Evolutionary conservation across 768 basidiomycete species (phyloP).

Genomic region (Lepiota brunneoincarnata): DNA sequence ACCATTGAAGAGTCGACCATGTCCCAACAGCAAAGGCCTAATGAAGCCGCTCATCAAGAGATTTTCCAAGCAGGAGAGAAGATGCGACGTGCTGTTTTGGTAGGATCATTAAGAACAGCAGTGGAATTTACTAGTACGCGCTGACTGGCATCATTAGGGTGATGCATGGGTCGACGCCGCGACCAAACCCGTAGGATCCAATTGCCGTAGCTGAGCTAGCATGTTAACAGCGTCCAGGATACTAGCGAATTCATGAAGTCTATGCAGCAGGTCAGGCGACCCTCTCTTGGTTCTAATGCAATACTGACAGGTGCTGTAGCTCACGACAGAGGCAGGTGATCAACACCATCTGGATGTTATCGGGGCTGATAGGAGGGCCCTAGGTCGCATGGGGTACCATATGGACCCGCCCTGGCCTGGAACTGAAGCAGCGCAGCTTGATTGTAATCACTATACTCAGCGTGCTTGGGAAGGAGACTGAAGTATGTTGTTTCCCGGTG

Average conservation of each 20-base stretch:
- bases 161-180: slow-evolving; percentile 42
- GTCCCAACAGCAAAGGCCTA: slow-evolving; percentile 17
- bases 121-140: neutral
- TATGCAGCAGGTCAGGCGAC: slow-evolving; percentile 39
- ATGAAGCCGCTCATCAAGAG: slow-evolving; percentile 36
- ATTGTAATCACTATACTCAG: slow-evolving; percentile 42
- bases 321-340: slow-evolving; percentile 26
- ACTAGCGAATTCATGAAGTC: slow-evolving; percentile 45
- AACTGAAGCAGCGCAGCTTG: slow-evolving; percentile 43
- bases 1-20: neutral
- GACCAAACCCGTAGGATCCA: slow-evolving; percentile 28
- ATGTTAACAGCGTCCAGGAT: slow-evolving; percentile 18
- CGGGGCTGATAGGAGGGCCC: neutral
- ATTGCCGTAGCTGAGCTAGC: neutral
- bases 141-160: slow-evolving; percentile 26
- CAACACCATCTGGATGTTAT: neutral
- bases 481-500: slow-evolving; percentile 24
- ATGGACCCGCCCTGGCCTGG: slow-evolving; percentile 44
- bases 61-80: slow-evolving; percentile 40
- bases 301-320: neutral
- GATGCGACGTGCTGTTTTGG: slow-evolving; percentile 41
- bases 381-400: slow-evolving; percentile 46
- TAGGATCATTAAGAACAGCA: slow-evolving; percentile 14
- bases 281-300: neutral
- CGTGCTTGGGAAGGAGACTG: slow-evolving; percentile 39